phyloP scores from a whole-genome alignment of 208 protist genomes.

The Leishmania major region DNA sequence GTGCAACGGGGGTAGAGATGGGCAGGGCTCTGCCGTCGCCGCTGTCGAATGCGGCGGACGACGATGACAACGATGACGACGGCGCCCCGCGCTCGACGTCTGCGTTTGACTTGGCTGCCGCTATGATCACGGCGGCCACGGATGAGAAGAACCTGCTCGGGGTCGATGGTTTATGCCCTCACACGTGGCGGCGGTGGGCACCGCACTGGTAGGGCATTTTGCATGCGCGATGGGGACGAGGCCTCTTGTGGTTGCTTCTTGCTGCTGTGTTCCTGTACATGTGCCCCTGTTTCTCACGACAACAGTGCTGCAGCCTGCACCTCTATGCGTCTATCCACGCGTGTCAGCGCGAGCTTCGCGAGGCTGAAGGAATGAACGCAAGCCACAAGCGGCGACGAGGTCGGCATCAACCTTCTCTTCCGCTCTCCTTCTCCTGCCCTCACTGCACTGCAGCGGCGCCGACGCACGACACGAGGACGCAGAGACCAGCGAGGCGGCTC shows the following conservation, averaged over 20 bases:
- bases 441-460: neutral
- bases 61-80: neutral
- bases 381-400: neutral
- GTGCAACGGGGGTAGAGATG: neutral
- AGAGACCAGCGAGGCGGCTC: neutral
- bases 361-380: neutral
- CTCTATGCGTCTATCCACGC: neutral
- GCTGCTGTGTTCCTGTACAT: neutral
- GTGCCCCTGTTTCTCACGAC: neutral
- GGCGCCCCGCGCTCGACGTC: neutral
- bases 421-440: neutral
- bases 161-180: constrained; percentile 44
- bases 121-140: constrained; percentile 57
- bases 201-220: constrained; percentile 71
- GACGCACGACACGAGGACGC: neutral
- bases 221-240: neutral
- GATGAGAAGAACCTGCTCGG: constrained; percentile 52
- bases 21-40: neutral
- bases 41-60: neutral
- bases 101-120: constrained; percentile 46
- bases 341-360: neutral
- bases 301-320: neutral
- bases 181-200: constrained; percentile 70
- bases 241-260: neutral
- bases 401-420: neutral